A percentile compares a stretch with the other conserved stretches of the same genome.
Evolutionary conservation across 495 filamentous ascomycete genomes (phyloP).

Genomic region (Darksidea phi): DNA sequence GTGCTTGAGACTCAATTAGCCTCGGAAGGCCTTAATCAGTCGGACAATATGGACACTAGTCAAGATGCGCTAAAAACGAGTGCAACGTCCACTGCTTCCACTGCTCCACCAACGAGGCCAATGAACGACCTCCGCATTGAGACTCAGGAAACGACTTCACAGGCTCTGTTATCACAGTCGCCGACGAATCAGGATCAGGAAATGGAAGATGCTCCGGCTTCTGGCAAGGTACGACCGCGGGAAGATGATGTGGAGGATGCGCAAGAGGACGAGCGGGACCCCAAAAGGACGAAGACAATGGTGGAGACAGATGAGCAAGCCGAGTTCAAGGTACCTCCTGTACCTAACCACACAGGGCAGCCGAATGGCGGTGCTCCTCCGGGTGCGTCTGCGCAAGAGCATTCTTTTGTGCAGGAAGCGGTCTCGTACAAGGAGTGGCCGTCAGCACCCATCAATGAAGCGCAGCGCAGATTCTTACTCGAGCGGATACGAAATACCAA

Average conservation of each 20-base stretch:
- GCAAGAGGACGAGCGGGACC: constrained; percentile 22
- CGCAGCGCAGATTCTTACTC: constrained; percentile 57
- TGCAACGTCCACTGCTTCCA: not conserved
- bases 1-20: constrained; percentile 26
- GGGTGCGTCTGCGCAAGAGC: not conserved
- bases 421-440: constrained; percentile 31
- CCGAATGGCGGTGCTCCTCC: constrained; percentile 10
- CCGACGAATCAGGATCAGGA: constrained; percentile 27
- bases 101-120: constrained; percentile 15
- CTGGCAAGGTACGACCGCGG: constrained; percentile 26
- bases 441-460: constrained; percentile 48
- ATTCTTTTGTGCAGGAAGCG: constrained; percentile 27
- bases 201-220: constrained; percentile 31
- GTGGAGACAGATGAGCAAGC: constrained; percentile 11
- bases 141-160: constrained; percentile 8
- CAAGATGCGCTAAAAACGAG: constrained; percentile 1
- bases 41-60: constrained; percentile 29
- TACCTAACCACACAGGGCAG: constrained; percentile 26
- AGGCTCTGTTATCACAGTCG: constrained; percentile 15
- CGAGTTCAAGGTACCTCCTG: constrained; percentile 37
- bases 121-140: constrained; percentile 25
- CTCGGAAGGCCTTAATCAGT: not conserved
- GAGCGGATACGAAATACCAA: constrained; percentile 68
- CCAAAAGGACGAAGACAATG: constrained; percentile 38
- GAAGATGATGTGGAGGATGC: constrained; percentile 32